A percentile compares a stretch with the other conserved stretches of the same genome.
Evolutionary conservation across 1,284 basidiomycete genomes (phyloP).

Genomic region (Lentinus polychrous): DNA sequence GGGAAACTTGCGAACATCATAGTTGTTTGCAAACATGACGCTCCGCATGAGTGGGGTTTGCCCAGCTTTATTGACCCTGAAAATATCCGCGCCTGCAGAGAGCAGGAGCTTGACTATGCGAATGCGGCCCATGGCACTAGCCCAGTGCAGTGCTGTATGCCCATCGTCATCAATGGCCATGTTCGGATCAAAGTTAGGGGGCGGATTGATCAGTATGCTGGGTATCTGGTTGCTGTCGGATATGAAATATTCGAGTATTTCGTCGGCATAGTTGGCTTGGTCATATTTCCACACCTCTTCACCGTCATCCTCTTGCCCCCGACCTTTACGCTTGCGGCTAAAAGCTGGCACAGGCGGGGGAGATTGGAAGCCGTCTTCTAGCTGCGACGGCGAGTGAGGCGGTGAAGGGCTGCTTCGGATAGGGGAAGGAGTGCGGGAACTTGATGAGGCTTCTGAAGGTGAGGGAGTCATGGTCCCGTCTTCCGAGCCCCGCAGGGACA

Average conservation of each 20-base stretch:
- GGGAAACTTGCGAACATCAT: slow-evolving; percentile 98
- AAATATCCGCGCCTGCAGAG: slow-evolving; percentile 93
- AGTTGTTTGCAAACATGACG: slow-evolving; percentile 99
- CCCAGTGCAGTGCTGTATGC: slow-evolving; percentile 98
- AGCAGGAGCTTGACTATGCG: slow-evolving; percentile 94
- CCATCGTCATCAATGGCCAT: slow-evolving; percentile 98
- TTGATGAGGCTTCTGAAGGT: slow-evolving; percentile 79
- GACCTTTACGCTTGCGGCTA: slow-evolving; percentile 28
- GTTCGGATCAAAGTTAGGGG: slow-evolving; percentile 91
- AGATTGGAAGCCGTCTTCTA: slow-evolving; percentile 33
- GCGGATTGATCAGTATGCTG: slow-evolving; percentile 82
- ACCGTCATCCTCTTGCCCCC: slow-evolving; percentile 16
- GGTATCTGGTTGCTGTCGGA: slow-evolving; percentile 96
- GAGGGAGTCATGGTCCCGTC: slow-evolving; percentile 83
- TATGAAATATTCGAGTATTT: slow-evolving; percentile 98
- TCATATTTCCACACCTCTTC: slow-evolving; percentile 25
- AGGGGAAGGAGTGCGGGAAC: slow-evolving; percentile 86
- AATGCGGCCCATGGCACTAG: slow-evolving; percentile 97
- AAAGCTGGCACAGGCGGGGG: slow-evolving; percentile 20
- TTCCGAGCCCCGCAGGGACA: slow-evolving; percentile 63
- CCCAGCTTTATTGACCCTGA: slow-evolving; percentile 94
- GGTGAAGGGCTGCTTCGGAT: slow-evolving; percentile 47
- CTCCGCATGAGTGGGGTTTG: slow-evolving; percentile 98
- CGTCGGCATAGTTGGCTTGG: slow-evolving; percentile 77
- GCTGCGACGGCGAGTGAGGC: slow-evolving; percentile 34